Evolutionary conservation across 192 early-diverging fungal species (phyloP), one percentile per base, ranked within the genome.

Genomic region (Coemansia sp.): DNA sequence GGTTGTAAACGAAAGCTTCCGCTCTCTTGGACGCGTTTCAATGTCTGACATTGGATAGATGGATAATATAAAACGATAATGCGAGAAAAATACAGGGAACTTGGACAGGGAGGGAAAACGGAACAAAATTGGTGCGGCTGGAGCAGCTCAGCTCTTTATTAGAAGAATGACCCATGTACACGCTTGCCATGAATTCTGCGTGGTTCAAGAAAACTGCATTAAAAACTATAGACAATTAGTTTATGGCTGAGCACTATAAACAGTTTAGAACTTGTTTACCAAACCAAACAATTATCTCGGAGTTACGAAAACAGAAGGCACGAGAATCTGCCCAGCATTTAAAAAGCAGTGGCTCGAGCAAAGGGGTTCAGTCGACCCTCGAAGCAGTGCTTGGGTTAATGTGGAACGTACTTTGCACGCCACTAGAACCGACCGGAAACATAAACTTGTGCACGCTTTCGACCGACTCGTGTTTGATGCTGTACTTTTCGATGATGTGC

Each of bases 391-490:
- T 12, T 12, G 12, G 16, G 41, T n/a, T 45, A 45, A 74, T 71
- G 0, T 61, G 45, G 27, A 75, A 49, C 11, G 78, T 59, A 35
- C 56, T 71, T 27, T 59, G 53, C 16, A 74, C 29, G n/a, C 78
- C 78, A n/a, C 69, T 65, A 59, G 65, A 65, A n/a, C 72, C 78
- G 1, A 47, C 69, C 7, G 72, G 69, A 41, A 69, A 81, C 23
- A 81, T 27, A 27, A 52, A 72, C 57, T 75, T 81, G 72, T 81
- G 72, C 17, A 59, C 64, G 50, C 67, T 65, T 23, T 51, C 29
- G 6, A 69, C 45, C 10, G 54, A 63, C 21, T 52, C 29, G 52
- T 65, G 51, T 31, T 45, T 68, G 49, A 51, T 51, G 17, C 59
- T 54, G 57, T 72, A 61, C n/a, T 59, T 65, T 6, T 65, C 57